Percentiles rank a stretch among this genome's conserved stretches.
Conservation (phyloP, 1,139 yeast genomes). For the Blastobotrys serpentis region DNA sequence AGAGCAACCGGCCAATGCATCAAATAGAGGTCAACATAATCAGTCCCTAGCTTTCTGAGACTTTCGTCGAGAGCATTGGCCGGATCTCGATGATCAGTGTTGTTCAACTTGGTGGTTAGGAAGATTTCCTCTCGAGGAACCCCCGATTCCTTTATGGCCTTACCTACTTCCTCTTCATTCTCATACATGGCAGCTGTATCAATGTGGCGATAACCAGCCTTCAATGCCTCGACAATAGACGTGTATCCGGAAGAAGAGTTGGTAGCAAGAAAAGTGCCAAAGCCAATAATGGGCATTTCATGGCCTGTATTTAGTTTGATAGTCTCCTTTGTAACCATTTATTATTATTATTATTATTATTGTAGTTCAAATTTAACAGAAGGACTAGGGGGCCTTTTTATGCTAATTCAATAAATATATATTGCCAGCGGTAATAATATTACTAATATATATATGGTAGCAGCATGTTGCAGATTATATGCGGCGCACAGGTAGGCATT, state of each 20-base stretch:
- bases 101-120: conserved; percentile 79
- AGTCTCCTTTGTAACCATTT: conserved; percentile 20
- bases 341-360: no score
- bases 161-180: conserved; percentile 57
- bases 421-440: no score
- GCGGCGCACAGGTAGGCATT: no score
- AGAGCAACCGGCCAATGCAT: conserved; percentile 69
- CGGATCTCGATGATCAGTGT: conserved; percentile 48
- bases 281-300: conserved; percentile 49
- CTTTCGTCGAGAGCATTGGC: conserved; percentile 56
- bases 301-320: conserved; percentile 28
- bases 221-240: conserved; percentile 37
- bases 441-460: no score
- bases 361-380: no score
- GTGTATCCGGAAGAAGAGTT: conserved; percentile 23
- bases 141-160: conserved; percentile 38
- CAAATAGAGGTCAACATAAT: conserved; percentile 68
- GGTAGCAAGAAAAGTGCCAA: conserved; percentile 62
- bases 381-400: no score
- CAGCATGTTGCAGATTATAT: no score
- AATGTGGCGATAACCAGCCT: conserved; percentile 57
- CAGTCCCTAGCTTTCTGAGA: conserved; percentile 57
- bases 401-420: no score
- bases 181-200: conserved; percentile 60
- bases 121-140: conserved; percentile 60